These are phyloP conservation scores for Staphylotrichum tortipilum DNA, from an alignment of 495 filamentous ascomycete species.

Conservation along the genomic window DNA sequence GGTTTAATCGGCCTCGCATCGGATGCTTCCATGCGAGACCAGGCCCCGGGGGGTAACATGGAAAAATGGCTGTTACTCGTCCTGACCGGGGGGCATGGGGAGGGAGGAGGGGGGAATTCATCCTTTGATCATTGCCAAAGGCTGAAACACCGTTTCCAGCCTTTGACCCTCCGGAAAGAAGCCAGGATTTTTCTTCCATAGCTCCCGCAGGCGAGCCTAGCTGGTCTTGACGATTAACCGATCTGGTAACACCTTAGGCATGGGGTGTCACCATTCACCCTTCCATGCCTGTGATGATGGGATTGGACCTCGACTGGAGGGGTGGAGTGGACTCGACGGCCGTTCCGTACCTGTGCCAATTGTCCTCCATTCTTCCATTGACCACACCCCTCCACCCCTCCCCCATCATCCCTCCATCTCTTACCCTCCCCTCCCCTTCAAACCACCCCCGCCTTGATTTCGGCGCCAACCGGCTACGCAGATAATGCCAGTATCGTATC, in stretches of 20 bases:
- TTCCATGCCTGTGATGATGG: conserved; percentile 5
- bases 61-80: conserved; percentile 25
- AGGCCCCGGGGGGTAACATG: conserved; percentile 24
- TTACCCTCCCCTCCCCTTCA: too few relatives aligned
- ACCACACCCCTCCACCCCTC: too few relatives aligned
- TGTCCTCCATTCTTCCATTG: neutral
- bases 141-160: conserved; percentile 31
- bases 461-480: neutral
- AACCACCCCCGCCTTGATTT: neutral
- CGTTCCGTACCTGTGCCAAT: neutral
- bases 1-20: conserved; percentile 6
- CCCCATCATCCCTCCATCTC: too few relatives aligned
- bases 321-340: too few relatives aligned
- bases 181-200: conserved; percentile 23
- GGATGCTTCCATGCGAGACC: conserved; percentile 8
- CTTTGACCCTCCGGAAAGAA: conserved; percentile 26
- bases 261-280: conserved; percentile 5
- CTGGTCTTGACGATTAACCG: conserved; percentile 28
- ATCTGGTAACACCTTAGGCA: conserved; percentile 13
- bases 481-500: neutral
- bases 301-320: neutral
- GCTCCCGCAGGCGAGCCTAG: conserved; percentile 9
- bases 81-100: conserved; percentile 20
- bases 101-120: conserved; percentile 19
- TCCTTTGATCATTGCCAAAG: conserved; percentile 32